Evolutionary conservation across 129 eudicot species (phyloP), one percentile per base, ranked within the genome.

Genomic region (Artemisia argyi): DNA sequence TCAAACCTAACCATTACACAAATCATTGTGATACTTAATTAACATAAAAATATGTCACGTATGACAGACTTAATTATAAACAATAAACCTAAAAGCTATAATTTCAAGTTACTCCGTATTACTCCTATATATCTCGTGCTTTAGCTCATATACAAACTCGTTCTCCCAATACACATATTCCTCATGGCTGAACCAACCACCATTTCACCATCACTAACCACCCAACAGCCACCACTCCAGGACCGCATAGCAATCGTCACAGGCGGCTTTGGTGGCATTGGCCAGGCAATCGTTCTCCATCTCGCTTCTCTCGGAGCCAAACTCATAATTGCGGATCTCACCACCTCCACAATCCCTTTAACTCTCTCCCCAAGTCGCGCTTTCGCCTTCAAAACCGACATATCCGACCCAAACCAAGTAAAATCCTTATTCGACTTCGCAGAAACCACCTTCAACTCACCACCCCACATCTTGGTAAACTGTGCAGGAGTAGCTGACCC

Each of bases 341-440:
- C 30, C 30, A 22, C 24, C 35, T 58, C 63, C 30, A 13, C 11
- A 58, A 39, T 58, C 63, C 22, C 63, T 11, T 22, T 11, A 18
- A 1, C 63, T 20, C 63, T 58, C 15, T 58, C 63, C 4, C 24
- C 35, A 58, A 58, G 26, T 3, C 15, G n/a, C 0, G 63, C 63
- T 1, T 11, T 20, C 14, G 39, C 14, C 24, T 58, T 58, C 8
- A 58, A 58, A 58, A 30, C 39, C 14, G 63, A 58, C 15, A 58
- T 58, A 58, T 58, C 63, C 2, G 63, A 58, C 63, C 63, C 63
- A 20, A 9, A 26, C 35, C 63, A 58, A 58, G 63, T 58, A 26
- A 58, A 58, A 58, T 19, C 63, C 13, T 30, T 58, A 26, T 58
- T 58, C 12, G 63, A 58, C 30, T 20, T 58, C 5, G 63, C 63